phyloP scores from a whole-genome alignment of 2,329 filamentous ascomycete species.

The Geoglossum cookeanum region DNA sequence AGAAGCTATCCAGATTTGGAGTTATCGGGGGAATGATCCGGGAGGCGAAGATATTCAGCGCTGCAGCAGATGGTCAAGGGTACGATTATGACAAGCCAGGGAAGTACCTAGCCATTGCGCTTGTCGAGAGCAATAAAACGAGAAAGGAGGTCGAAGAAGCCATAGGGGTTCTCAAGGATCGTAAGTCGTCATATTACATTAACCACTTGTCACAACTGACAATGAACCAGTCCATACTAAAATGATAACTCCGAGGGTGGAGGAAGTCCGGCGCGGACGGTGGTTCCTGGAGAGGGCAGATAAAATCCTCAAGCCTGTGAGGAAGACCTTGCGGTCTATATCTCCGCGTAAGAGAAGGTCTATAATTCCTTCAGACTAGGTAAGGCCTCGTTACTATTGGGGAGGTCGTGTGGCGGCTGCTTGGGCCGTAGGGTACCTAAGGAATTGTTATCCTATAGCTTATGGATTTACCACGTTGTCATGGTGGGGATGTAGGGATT shows the following conservation, averaged over 20 bases:
- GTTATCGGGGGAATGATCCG: neutral
- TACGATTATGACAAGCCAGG: neutral
- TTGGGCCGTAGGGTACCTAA: too few species aligned
- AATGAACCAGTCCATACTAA: slow-evolving; percentile 1
- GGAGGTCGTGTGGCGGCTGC: too few species aligned
- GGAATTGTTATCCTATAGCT: too few species aligned
- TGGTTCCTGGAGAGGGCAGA: neutral
- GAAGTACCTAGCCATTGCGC: neutral
- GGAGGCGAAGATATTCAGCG: neutral
- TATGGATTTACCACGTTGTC: neutral
- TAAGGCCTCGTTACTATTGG: neutral
- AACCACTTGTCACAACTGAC: neutral
- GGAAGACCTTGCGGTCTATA: neutral
- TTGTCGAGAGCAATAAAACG: neutral
- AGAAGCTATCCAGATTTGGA: neutral
- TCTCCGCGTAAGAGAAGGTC: neutral
- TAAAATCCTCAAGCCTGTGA: neutral
- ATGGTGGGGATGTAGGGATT: too few species aligned
- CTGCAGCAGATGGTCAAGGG: neutral
- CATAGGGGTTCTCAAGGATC: neutral
- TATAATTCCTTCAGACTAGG: neutral
- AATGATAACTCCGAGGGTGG: neutral
- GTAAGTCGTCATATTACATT: neutral
- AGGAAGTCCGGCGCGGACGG: neutral
- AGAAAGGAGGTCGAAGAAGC: neutral